Base-by-base conservation (phyloP, 2,329 filamentous ascomycete species). In the Aureobasidium sp. region DNA sequence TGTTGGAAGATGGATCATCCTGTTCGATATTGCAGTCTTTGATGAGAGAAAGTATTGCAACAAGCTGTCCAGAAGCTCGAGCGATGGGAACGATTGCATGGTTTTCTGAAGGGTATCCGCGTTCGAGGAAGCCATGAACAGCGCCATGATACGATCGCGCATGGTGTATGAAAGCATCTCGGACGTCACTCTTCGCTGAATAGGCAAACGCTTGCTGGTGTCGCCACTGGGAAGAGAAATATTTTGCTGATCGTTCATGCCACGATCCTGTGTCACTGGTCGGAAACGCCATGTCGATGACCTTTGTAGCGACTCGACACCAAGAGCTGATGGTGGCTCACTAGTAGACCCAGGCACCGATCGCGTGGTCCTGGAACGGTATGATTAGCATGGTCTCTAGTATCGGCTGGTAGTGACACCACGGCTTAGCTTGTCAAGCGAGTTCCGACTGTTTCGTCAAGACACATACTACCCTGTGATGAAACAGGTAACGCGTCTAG, bases 1-100 rank as follows among this genome's bases (percentile, higher is more conserved):
- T 0, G 82, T 83, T 1, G 82, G 79, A 47, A 83, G 78, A 69
- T 88, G 85, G 60, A 88, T 79, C 76, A 80, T 87, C 27, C 77
- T 73, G 45, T 85, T 81, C 1, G 78, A 77, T 17, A 55, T 42
- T 5, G 51, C 50, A 15, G 33, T 46, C 10, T 55, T 55, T 8
- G 43, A 61, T 0, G 81, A 80, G 21, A 86, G 72, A 62, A 82
- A 87, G 62, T 82, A 80, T 62, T 86, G 81, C 13, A 85, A 75
- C 60, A 87, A 74, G 10, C 79, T 82, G 65, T 87, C 84, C 62
- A 87, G 74, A 15, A 84, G 70, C 23, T 83, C 80, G 19, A 82
- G 77, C 1, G 82, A 83, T 0, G 84, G 84, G 64, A 88, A 88
- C 0, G 84, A 84, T 1, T 78, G 80, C 19, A 79, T 82, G 21